phyloP scores from a whole-genome alignment of 768 basidiomycete genomes.

The Tephrocybe sp. region DNA sequence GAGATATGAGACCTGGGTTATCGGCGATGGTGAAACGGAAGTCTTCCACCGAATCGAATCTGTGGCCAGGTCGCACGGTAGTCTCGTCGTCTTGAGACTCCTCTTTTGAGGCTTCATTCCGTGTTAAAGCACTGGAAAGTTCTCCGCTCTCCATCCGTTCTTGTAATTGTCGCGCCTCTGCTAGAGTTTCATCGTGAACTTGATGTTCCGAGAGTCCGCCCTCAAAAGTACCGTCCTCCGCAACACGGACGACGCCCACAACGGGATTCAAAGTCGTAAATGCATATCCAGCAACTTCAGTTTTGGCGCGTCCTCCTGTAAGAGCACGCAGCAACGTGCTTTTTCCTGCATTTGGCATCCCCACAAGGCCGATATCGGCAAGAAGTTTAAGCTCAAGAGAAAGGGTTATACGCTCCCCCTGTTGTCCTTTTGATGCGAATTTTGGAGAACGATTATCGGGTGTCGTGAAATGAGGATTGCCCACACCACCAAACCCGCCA shows the following conservation, averaged over 20 bases:
- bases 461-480: constrained; percentile 84
- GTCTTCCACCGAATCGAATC: constrained; percentile 62
- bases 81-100: constrained; percentile 14
- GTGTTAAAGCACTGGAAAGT: constrained; percentile 45
- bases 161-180: constrained; percentile 47
- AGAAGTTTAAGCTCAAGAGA: constrained; percentile 89
- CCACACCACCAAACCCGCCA: constrained; percentile 81
- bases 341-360: constrained; percentile 93
- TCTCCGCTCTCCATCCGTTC: constrained; percentile 51
- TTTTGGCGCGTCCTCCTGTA: constrained; percentile 80
- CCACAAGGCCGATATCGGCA: constrained; percentile 94
- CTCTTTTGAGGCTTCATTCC: constrained; percentile 37
- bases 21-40: constrained; percentile 96
- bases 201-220: constrained; percentile 47
- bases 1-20: constrained; percentile 89
- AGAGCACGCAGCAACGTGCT: constrained; percentile 89
- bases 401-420: constrained; percentile 78
- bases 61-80: constrained; percentile 36
- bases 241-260: constrained; percentile 84
- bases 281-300: constrained; percentile 84
- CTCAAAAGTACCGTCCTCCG: constrained; percentile 74
- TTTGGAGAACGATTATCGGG: constrained; percentile 76
- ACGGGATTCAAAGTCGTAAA: constrained; percentile 97
- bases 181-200: constrained; percentile 65
- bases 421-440: constrained; percentile 76